Evolutionary conservation across 192 early-diverging fungal genomes (phyloP).

Genomic region (Cetraspora pellucida): DNA sequence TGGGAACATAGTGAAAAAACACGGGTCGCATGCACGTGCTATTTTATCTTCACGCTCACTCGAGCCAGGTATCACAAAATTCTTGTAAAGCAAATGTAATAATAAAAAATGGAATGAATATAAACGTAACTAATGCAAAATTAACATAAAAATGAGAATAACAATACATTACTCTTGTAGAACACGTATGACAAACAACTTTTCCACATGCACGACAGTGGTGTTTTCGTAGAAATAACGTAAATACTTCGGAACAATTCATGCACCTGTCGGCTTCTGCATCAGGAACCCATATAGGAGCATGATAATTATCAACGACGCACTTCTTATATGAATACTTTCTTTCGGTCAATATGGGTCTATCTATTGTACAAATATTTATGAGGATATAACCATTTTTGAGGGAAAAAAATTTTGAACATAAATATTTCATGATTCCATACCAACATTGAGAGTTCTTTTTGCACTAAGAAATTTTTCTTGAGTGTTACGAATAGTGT

Average conservation of each 20-base stretch:
- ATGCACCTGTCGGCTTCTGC: slow-evolving; percentile 64
- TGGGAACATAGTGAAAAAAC: slow-evolving; percentile 48
- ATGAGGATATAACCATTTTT: background rate
- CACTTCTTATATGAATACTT: slow-evolving; percentile 46
- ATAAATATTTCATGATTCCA: background rate
- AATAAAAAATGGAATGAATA: background rate
- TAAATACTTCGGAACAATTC: slow-evolving; percentile 73
- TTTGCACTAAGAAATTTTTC: slow-evolving; percentile 57
- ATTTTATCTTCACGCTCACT: slow-evolving; percentile 39
- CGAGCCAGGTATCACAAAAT: slow-evolving; percentile 41
- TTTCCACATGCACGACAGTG: slow-evolving; percentile 82
- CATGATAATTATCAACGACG: slow-evolving; percentile 69
- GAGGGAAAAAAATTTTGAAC: background rate
- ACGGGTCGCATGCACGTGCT: slow-evolving; percentile 48
- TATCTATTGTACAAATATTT: background rate
- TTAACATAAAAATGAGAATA: background rate
- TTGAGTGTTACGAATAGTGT: slow-evolving; percentile 60
- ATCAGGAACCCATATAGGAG: slow-evolving; percentile 77
- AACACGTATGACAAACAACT: slow-evolving; percentile 76
- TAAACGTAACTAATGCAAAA: background rate
- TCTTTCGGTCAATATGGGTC: background rate
- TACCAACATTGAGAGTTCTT: slow-evolving; percentile 59
- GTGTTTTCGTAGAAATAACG: slow-evolving; percentile 69
- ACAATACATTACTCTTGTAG: slow-evolving; percentile 56
- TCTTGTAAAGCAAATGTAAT: slow-evolving; percentile 34